Evolutionary conservation across 2,329 filamentous ascomycete genomes (phyloP).

Genomic region (Monilinia aucupariae): DNA sequence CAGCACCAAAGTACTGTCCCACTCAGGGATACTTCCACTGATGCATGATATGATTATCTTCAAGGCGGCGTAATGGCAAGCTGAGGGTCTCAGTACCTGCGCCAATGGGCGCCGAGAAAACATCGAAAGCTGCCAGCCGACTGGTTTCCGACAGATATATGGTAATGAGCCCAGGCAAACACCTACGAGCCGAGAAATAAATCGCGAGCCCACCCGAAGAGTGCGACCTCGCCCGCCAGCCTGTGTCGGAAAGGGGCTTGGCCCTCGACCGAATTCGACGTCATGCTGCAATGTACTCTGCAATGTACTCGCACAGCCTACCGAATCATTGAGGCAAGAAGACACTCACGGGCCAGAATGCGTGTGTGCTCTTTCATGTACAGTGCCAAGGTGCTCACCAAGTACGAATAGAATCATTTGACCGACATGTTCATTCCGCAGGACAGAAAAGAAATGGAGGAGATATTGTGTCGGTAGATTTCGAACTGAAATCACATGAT

Average conservation of each 20-base stretch:
- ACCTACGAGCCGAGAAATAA: not conserved
- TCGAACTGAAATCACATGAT: conserved; percentile 4
- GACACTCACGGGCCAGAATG: too few species aligned
- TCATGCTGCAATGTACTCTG: not conserved
- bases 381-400: not conserved
- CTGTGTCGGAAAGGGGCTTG: conserved; percentile 10
- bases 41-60: not conserved
- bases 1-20: not conserved
- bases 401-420: conserved; percentile 4
- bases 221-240: not conserved
- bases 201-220: not conserved
- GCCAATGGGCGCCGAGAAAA: not conserved
- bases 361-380: too few species aligned
- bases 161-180: not conserved
- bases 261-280: not conserved
- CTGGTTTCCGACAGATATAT: not conserved
- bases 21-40: conserved; percentile 8
- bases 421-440: not conserved
- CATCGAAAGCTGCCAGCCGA: not conserved
- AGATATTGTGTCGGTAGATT: too few species aligned
- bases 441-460: too few species aligned
- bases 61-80: not conserved
- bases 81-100: conserved; percentile 1
- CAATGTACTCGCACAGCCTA: too few species aligned
- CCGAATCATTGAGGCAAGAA: not conserved